phyloP scores from a whole-genome alignment of 805 yeast genomes.

The Metschnikowia lachancei region DNA sequence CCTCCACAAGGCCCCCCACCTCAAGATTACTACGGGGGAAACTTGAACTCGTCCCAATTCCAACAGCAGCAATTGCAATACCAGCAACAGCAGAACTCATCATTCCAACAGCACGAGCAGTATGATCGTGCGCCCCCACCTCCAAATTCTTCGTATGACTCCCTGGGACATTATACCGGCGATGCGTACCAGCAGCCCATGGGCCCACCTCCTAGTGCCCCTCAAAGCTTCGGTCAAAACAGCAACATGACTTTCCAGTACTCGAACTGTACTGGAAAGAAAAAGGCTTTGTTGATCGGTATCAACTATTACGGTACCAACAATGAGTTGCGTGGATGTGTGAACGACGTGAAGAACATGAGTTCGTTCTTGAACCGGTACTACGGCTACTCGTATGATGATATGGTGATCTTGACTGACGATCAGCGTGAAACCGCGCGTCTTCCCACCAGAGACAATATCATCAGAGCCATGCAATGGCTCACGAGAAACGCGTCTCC shows the following conservation, averaged over 20 bases:
- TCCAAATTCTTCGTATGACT: slow-evolving; percentile 19
- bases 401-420: slow-evolving; percentile 60
- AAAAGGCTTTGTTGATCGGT: slow-evolving; percentile 76
- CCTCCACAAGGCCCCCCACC: slow-evolving; percentile 23
- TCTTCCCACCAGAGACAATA: slow-evolving; percentile 66
- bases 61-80: slow-evolving; percentile 19
- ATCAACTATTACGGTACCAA: slow-evolving; percentile 69
- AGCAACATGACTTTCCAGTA: slow-evolving; percentile 47
- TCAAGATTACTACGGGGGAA: slow-evolving; percentile 18
- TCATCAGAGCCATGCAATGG: slow-evolving; percentile 80
- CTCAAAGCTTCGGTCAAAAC: slow-evolving; percentile 38
- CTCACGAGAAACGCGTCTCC: slow-evolving; percentile 68
- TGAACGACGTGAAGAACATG: slow-evolving; percentile 69
- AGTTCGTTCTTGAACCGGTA: slow-evolving; percentile 35
- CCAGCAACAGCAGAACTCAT: slow-evolving; percentile 18
- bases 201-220: slow-evolving; percentile 27
- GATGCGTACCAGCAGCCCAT: slow-evolving; percentile 1
- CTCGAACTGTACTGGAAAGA: slow-evolving; percentile 67
- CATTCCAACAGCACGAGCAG: slow-evolving; percentile 9
- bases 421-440: slow-evolving; percentile 45
- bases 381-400: slow-evolving; percentile 49
- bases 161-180: slow-evolving; percentile 17
- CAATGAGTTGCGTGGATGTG: slow-evolving; percentile 70
- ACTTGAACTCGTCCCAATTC: slow-evolving; percentile 19
- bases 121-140: slow-evolving; percentile 17